Conservation (phyloP, 2,329 filamentous ascomycete species). For the Penicillium sp. region DNA sequence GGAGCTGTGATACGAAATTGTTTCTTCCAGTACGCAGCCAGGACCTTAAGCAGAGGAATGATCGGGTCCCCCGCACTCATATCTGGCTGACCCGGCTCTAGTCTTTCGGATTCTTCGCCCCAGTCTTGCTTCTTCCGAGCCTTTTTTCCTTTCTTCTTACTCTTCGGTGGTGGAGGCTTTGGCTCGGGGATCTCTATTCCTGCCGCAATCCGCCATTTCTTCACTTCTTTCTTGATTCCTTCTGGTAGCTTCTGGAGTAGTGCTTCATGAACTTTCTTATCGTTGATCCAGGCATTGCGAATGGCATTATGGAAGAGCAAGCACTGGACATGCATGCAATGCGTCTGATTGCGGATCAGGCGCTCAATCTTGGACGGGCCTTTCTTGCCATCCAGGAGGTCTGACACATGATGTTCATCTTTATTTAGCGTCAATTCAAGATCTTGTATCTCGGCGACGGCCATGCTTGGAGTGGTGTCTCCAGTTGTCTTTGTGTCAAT, state of each 20-base stretch:
- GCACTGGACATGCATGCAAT: slow-evolving; percentile 84
- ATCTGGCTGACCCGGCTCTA: slow-evolving; percentile 70
- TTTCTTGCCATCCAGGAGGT: slow-evolving; percentile 68
- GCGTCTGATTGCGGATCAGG: slow-evolving; percentile 71
- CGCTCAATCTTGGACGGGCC: slow-evolving; percentile 83
- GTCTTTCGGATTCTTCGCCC: slow-evolving; percentile 64
- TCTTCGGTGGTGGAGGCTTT: slow-evolving; percentile 41
- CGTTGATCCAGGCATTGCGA: slow-evolving; percentile 79
- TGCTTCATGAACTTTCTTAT: slow-evolving; percentile 70
- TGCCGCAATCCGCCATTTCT: slow-evolving; percentile 69
- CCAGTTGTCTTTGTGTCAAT: slow-evolving; percentile 42
- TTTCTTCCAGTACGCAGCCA: slow-evolving; percentile 87
- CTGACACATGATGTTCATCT: slow-evolving; percentile 57
- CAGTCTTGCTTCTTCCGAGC: slow-evolving; percentile 61
- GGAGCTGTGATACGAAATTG: slow-evolving; percentile 74
- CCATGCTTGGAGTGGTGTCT: slow-evolving; percentile 34
- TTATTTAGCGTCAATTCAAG: slow-evolving; percentile 67
- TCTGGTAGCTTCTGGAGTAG: slow-evolving; percentile 71
- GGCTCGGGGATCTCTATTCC: slow-evolving; percentile 54
- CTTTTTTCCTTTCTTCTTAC: slow-evolving; percentile 43
- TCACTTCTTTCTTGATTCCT: slow-evolving; percentile 67
- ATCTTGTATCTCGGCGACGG: slow-evolving; percentile 59
- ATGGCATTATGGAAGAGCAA: slow-evolving; percentile 87
- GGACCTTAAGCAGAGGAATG: slow-evolving; percentile 68
- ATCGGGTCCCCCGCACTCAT: slow-evolving; percentile 81